Evolutionary conservation across 1,284 basidiomycete species (phyloP), one percentile per base, ranked within the genome.

Genomic region (Peniophora sp.): DNA sequence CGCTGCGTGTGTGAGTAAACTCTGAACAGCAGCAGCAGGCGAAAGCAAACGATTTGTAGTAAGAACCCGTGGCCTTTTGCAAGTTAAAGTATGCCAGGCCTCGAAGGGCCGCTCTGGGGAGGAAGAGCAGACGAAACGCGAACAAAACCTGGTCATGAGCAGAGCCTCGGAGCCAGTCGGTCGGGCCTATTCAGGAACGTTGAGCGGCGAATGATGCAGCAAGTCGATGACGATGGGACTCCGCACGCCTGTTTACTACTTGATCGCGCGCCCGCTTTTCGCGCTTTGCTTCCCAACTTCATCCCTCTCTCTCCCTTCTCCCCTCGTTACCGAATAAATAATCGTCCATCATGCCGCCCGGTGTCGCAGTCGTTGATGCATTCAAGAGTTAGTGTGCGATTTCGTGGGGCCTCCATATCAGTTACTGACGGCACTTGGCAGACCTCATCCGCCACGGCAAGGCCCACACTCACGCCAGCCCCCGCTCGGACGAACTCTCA

Each of bases 381-480:
- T 84, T 87, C 68, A 87, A 86, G 71, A 87, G 85, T 87, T 63
- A 49, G 66, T 63, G 16, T 22, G 38, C 27, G 17, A 44, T 27
- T 39, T 34, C 49, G 27, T 41, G 38, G 38, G 16, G 16, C 19
- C n/a, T 41, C 5, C 6, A n/a, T 5, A n/a, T 41, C 38, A 41
- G 12, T 6, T 41, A n/a, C n/a, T 41, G 6, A 41, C n/a, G 27
- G 12, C 16, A n/a, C 16, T 6, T n/a, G 5, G 58, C 58, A 91
- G 91, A 91, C 72, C 85, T 95, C 62, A 89, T 94, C 55, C 80
- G 92, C 59, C 87, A 92, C 69, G 87, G 87, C 63, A 89, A 87
- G 69, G 79, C 87, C 61, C 82, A 86, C 55, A 66, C 74, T 55
- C 67, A 68, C 49, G 66, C 27, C 27, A 32, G 27, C 27, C 27